Evolutionary conservation across 2,329 filamentous ascomycete genomes (phyloP).

Genomic region (Ophiostoma sp.): DNA sequence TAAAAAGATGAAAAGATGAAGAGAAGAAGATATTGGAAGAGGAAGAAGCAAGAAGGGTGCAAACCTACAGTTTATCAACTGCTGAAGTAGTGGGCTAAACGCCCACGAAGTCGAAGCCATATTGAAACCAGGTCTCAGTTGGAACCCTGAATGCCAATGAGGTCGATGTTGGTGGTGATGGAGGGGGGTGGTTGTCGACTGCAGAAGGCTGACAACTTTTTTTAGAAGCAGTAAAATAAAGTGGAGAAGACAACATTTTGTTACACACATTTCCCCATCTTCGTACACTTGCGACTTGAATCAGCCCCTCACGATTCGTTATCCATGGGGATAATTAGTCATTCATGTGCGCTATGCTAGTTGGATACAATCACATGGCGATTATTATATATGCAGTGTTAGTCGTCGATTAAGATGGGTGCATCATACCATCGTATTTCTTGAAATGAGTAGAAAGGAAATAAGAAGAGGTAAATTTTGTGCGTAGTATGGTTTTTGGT

Average conservation of each 20-base stretch:
- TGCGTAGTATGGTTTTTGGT: too few species aligned
- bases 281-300: constrained; percentile 10
- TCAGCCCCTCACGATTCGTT: constrained; percentile 19
- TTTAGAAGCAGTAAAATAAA: constrained; percentile 8
- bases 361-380: not conserved
- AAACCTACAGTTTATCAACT: constrained; percentile 7
- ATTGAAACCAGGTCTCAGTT: constrained; percentile 4
- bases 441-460: not conserved
- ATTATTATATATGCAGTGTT: not conserved
- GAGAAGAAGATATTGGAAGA: not conserved
- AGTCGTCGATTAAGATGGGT: not conserved
- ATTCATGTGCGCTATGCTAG: not conserved
- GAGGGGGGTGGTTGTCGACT: not conserved
- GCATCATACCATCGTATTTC: not conserved
- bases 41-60: not conserved
- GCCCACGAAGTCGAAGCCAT: constrained; percentile 23
- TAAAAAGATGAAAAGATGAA: not conserved
- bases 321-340: not conserved
- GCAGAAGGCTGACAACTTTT: constrained; percentile 12
- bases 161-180: constrained; percentile 1
- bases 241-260: not conserved
- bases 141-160: not conserved
- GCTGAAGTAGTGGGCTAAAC: not conserved
- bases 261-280: constrained; percentile 10
- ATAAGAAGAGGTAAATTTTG: not conserved